These are phyloP conservation scores for Candida germanica DNA, from an alignment of 805 yeast genomes.

Conservation along the genomic window DNA sequence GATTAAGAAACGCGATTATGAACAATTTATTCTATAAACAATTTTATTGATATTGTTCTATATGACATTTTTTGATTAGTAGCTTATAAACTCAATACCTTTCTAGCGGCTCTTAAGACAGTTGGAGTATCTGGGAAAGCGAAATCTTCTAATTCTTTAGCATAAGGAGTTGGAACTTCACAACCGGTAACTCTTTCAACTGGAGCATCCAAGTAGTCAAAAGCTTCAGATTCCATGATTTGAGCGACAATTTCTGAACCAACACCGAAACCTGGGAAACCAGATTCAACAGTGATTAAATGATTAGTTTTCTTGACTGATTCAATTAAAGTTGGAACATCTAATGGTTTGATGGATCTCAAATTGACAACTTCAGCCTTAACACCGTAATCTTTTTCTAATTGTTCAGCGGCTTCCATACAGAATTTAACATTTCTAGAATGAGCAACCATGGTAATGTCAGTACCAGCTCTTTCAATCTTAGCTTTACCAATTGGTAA, in stretches of 20 bases:
- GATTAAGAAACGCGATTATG: background rate
- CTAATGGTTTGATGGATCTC: constrained; percentile 96
- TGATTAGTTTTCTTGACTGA: constrained; percentile 97
- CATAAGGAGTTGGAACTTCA: constrained; percentile 99
- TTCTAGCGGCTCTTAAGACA: constrained; percentile 81
- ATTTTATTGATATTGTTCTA: background rate
- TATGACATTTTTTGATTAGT: background rate
- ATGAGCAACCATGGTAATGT: constrained; percentile 86
- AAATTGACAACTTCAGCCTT: constrained; percentile 92
- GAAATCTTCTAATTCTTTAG: constrained; percentile 91
- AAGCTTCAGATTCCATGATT: constrained; percentile 97
- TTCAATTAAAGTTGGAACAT: constrained; percentile 76
- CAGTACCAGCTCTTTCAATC: constrained; percentile 90
- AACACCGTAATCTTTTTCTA: constrained; percentile 82
- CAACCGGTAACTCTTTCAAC: constrained; percentile 98
- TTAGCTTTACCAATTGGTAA: constrained; percentile 95
- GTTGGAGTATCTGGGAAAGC: constrained; percentile 97
- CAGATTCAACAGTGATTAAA: constrained; percentile 93
- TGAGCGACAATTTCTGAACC: constrained; percentile 98
- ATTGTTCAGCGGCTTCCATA: constrained; percentile 83
- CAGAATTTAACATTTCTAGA: constrained; percentile 86
- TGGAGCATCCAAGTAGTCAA: constrained; percentile 97
- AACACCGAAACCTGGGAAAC: constrained; percentile 97
- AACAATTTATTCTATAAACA: too few species aligned
- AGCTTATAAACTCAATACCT: constrained; percentile 64